Evolutionary conservation across 257 asterid species (phyloP).

Genomic region (Fraxinus excelsior): DNA sequence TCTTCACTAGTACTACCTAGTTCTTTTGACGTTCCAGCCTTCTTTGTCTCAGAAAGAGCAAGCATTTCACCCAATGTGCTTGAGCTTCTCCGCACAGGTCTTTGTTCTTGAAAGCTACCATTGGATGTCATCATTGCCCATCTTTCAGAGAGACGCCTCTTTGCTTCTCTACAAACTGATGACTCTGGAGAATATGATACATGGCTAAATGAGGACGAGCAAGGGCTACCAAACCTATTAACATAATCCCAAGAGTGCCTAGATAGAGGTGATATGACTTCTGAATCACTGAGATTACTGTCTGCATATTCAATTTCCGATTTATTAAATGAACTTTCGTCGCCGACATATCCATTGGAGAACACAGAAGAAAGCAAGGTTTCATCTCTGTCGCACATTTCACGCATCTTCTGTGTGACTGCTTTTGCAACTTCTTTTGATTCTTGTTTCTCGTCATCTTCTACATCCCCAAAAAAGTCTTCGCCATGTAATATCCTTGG

Average conservation of each 20-base stretch:
- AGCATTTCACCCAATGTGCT: slow-evolving; percentile 98
- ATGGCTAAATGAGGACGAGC: slow-evolving; percentile 80
- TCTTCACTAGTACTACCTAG: slow-evolving; percentile 42
- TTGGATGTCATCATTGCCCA: slow-evolving; percentile 89
- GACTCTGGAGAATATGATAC: slow-evolving; percentile 92
- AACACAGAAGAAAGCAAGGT: slow-evolving; percentile 68
- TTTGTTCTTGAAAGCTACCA: slow-evolving; percentile 72
- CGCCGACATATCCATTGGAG: slow-evolving; percentile 80
- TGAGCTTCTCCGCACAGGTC: slow-evolving; percentile 62
- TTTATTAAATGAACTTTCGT: slow-evolving; percentile 83
- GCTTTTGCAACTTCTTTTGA: slow-evolving; percentile 81
- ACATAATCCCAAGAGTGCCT: slow-evolving; percentile 94
- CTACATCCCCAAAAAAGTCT: slow-evolving; percentile 50
- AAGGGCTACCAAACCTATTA: slow-evolving; percentile 81
- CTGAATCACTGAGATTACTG: slow-evolving; percentile 79
- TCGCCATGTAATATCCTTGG: slow-evolving; percentile 44
- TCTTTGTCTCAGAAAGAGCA: slow-evolving; percentile 85
- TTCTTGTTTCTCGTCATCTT: slow-evolving; percentile 63
- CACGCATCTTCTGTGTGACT: slow-evolving; percentile 72
- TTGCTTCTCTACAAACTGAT: slow-evolving; percentile 94
- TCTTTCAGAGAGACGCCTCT: slow-evolving; percentile 95
- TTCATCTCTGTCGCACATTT: slow-evolving; percentile 67
- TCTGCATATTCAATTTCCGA: slow-evolving; percentile 74
- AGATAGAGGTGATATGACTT: slow-evolving; percentile 76
- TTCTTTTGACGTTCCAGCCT: slow-evolving; percentile 38